phyloP scores from a whole-genome alignment of 163 green algal genomes.

The Scenedesmus sp. region DNA sequence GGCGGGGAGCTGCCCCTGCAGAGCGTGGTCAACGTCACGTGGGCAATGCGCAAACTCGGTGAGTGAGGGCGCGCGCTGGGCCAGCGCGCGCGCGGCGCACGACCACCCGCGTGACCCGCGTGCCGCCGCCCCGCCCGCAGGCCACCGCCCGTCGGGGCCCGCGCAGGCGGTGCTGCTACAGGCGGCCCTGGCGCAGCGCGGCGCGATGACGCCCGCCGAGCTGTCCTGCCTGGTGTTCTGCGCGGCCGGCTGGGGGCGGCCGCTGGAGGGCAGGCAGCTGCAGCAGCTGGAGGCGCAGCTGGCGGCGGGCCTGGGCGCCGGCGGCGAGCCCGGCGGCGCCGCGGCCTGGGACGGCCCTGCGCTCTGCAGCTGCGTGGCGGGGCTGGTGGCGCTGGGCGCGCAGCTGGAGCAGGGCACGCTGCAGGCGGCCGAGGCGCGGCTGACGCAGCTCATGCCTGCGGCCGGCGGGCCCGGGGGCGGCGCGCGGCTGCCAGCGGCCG shows the following conservation, averaged over 20 bases:
- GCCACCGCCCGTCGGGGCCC: neutral
- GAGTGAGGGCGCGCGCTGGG: neutral
- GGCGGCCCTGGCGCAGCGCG: conserved; percentile 8
- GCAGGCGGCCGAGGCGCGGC: conserved; percentile 2
- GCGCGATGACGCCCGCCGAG: conserved; percentile 6
- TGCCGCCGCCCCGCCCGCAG: conserved; percentile 5
- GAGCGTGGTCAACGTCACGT: conserved; percentile 18
- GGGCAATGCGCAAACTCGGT: conserved; percentile 9
- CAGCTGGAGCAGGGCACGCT: neutral
- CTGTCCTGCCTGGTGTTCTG: conserved; percentile 33
- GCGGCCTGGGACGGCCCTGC: conserved; percentile 13
- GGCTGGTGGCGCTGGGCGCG: neutral
- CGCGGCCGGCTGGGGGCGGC: neutral
- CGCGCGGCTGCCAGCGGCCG: conserved; percentile 18
- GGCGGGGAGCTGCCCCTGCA: neutral
- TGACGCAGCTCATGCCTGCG: conserved; percentile 13
- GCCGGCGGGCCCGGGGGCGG: neutral
- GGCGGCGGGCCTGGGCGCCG: neutral
- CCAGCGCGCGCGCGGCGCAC: too few species aligned
- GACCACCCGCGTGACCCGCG: too few species aligned
- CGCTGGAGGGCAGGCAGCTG: neutral
- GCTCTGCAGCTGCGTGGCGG: conserved; percentile 24
- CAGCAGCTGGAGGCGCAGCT: neutral
- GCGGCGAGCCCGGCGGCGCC: neutral
- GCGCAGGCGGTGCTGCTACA: neutral